Conservation (phyloP, 352 stramenopile genomes). For the Pythium grandisporangium region DNA sequence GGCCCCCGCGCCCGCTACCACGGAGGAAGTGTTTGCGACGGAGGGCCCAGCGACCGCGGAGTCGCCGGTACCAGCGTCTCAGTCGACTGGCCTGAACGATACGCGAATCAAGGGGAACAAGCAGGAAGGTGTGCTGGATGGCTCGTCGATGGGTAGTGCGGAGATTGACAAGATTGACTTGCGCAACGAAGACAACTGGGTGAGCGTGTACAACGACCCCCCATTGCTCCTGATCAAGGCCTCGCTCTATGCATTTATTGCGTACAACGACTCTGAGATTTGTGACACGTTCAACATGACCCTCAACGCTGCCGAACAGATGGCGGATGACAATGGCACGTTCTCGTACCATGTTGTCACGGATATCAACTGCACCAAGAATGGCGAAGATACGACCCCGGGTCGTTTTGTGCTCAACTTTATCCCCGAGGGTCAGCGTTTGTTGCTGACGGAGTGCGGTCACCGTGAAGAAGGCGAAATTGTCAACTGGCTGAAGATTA, state of each 20-base stretch:
- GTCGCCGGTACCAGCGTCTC: too few species aligned
- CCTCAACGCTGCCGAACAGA: slow-evolving; percentile 77
- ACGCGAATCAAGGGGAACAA: slow-evolving; percentile 57
- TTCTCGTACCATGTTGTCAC: slow-evolving; percentile 79
- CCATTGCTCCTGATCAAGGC: slow-evolving; percentile 76
- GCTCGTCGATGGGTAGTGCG: slow-evolving; percentile 60
- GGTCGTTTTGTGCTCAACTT: slow-evolving; percentile 82
- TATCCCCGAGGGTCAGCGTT: slow-evolving; percentile 63
- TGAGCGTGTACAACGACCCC: slow-evolving; percentile 78
- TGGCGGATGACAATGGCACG: slow-evolving; percentile 54
- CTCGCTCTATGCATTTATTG: slow-evolving; percentile 79
- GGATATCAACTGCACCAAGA: slow-evolving; percentile 82
- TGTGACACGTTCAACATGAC: slow-evolving; percentile 85
- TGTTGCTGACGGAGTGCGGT: slow-evolving; percentile 75
- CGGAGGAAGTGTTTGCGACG: too few species aligned
- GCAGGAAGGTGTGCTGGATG: slow-evolving; percentile 72
- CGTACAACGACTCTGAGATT: slow-evolving; percentile 75
- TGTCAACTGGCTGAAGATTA: slow-evolving; percentile 81
- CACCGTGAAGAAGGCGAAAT: slow-evolving; percentile 78
- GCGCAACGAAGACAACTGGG: slow-evolving; percentile 58
- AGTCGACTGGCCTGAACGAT: too few species aligned
- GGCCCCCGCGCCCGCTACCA: too few species aligned
- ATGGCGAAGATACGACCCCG: slow-evolving; percentile 59
- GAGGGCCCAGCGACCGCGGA: too few species aligned
- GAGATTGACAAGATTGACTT: slow-evolving; percentile 84